Evolutionary conservation across 176 grass and related monocot genomes (phyloP).

Genomic region (Oryza meridionalis): DNA sequence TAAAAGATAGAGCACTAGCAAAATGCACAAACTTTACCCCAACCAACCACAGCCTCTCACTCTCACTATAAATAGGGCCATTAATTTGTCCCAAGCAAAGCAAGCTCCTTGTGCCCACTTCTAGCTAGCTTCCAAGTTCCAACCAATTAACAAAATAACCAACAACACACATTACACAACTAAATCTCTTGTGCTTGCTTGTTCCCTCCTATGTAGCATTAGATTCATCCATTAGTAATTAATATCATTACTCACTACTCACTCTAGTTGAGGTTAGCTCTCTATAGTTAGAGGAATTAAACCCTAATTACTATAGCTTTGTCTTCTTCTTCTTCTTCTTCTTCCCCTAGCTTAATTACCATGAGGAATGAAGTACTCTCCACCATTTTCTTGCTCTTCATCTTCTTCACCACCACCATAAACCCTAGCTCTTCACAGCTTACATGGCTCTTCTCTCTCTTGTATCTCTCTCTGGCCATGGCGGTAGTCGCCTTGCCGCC

Average conservation of each 20-base stretch:
- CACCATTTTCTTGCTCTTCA: slow-evolving; percentile 9
- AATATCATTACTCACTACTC: neutral
- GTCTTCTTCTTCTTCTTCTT: neutral
- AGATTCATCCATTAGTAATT: neutral
- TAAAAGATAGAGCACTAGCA: slow-evolving; percentile 15
- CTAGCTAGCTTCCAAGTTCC: neutral
- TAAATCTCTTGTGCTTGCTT: neutral
- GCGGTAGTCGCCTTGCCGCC: neutral
- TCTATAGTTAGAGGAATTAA: neutral
- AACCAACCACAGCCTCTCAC: slow-evolving; percentile 20
- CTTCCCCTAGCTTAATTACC: neutral
- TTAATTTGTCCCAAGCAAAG: slow-evolving; percentile 20
- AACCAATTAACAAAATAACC: neutral
- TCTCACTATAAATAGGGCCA: slow-evolving; percentile 19
- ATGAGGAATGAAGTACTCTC: slow-evolving; percentile 35
- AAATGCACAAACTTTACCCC: slow-evolving; percentile 15
- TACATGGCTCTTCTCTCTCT: slow-evolving; percentile 9
- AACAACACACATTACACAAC: neutral
- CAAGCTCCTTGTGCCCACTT: slow-evolving; percentile 26
- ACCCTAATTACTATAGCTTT: neutral
- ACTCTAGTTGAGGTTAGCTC: neutral
- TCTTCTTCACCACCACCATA: neutral
- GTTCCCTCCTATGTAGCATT: neutral
- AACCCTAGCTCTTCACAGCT: neutral
- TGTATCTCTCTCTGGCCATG: slow-evolving; percentile 13